These are phyloP conservation scores for Xanthoconium separans DNA, from an alignment of 1,284 basidiomycete genomes.

Conservation along the genomic window DNA sequence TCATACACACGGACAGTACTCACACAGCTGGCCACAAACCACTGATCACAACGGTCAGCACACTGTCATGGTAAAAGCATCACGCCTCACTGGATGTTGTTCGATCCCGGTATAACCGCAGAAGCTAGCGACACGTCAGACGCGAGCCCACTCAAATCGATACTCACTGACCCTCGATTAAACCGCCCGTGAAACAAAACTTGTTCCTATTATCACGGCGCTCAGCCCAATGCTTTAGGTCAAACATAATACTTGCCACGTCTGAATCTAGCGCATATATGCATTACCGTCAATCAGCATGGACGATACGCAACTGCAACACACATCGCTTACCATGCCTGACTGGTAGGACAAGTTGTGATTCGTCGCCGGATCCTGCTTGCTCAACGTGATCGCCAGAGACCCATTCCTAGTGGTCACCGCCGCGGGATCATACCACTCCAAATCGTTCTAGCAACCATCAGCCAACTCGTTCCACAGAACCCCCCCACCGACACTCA, in stretches of 20 bases:
- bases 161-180: constrained; percentile 56
- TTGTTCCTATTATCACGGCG: constrained; percentile 51
- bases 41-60: constrained; percentile 28
- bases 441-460: constrained; percentile 38
- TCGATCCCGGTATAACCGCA: constrained; percentile 60
- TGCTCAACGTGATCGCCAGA: constrained; percentile 55
- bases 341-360: constrained; percentile 61
- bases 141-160: constrained; percentile 24
- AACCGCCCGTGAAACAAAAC: constrained; percentile 82
- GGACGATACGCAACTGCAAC: not conserved
- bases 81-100: constrained; percentile 40
- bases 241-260: constrained; percentile 41
- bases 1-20: constrained; percentile 13
- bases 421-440: constrained; percentile 65
- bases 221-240: constrained; percentile 39
- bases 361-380: constrained; percentile 37
- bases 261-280: constrained; percentile 23
- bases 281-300: not conserved
- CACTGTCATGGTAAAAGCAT: not conserved
- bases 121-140: constrained; percentile 40
- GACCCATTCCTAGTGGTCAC: constrained; percentile 64
- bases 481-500: constrained; percentile 4
- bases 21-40: constrained; percentile 76
- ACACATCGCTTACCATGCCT: constrained; percentile 26
- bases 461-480: constrained; percentile 2